These are phyloP conservation scores for Batkoa obscura DNA, from an alignment of 371 early-diverging fungal species.

Conservation along the genomic window DNA sequence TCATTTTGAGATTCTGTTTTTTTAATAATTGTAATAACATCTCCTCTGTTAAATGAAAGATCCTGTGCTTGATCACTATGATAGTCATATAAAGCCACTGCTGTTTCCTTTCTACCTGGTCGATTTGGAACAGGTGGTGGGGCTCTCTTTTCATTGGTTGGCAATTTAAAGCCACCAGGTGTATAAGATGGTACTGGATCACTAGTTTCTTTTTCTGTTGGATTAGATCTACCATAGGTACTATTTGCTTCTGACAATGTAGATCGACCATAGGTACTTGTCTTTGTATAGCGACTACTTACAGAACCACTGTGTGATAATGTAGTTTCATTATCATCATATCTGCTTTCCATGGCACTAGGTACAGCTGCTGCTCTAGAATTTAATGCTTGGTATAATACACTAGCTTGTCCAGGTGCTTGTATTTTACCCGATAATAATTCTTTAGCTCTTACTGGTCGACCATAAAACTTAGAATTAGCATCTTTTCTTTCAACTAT, in stretches of 20 bases:
- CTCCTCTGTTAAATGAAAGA: conserved; percentile 46
- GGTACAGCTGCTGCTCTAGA: conserved; percentile 14
- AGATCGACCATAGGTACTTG: background rate
- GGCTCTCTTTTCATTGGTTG: conserved; percentile 19
- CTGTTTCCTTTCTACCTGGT: conserved; percentile 15
- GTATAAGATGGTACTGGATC: conserved; percentile 22
- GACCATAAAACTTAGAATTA: conserved; percentile 71
- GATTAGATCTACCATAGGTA: conserved; percentile 28
- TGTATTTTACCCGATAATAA: conserved; percentile 54
- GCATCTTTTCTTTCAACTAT: conserved; percentile 82
- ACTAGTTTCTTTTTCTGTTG: background rate
- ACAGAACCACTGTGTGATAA: background rate
- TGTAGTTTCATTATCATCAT: background rate
- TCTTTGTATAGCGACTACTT: conserved; percentile 12
- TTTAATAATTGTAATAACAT: conserved; percentile 42
- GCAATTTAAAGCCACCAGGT: conserved; percentile 7
- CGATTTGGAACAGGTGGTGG: conserved; percentile 13
- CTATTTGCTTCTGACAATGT: background rate
- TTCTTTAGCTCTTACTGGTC: conserved; percentile 56
- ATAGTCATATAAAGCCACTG: conserved; percentile 52
- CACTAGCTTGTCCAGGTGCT: conserved; percentile 66
- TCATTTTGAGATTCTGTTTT: conserved; percentile 42
- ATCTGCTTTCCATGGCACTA: background rate
- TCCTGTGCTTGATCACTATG: conserved; percentile 45
- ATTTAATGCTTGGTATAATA: conserved; percentile 57